Evolutionary conservation across 2,329 filamentous ascomycete species (phyloP), one percentile per base, ranked within the genome.

Genomic region (Penicillium sp.): DNA sequence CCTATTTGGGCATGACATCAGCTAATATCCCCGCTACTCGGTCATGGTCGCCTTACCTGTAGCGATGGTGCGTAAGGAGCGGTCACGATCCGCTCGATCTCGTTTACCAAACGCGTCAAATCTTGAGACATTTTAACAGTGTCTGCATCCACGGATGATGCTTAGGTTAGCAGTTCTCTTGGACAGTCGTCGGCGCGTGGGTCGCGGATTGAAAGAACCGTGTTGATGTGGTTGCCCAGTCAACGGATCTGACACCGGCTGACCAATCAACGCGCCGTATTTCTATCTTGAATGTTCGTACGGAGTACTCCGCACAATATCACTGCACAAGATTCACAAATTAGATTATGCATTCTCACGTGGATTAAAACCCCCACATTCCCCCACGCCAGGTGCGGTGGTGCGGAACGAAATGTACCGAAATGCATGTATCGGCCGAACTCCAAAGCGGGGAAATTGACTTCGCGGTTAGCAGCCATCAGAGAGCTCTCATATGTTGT

Each of bases 61-160:
- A 83, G 69, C 26, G 76, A 79, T 15, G 79, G 75, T n/a, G 77
- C 75, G 60, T 82, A 83, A 22, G 77, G 75, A 31, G 79, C 76
- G 6, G 75, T 73, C 40, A 81, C 69, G 41, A 82, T 68, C 42
- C 77, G 76, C 55, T 77, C 72, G 54, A 82, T 63, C 66, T 82
- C 79, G 18, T 65, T 60, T 27, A 72, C 65, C 20, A 81, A 51
- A 6, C 55, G 48, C 41, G 33, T 25, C 4, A 66, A 25, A 22
- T 54, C 56, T 18, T 68, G 65, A 23, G 56, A 29, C 69, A 75
- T 75, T n/a, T 41, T 18, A 8, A 31, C 18, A 14, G 22, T n/a
- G 7, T 48, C 31, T 29, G 41, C 29, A 15, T 15, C 1, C 23
- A 23, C 5, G 7, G 27, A 25, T 9, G 18, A 11, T 20, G 22